Evolutionary conservation across 1,139 yeast genomes (phyloP).

Genomic region (Kodamaea derodonti): DNA sequence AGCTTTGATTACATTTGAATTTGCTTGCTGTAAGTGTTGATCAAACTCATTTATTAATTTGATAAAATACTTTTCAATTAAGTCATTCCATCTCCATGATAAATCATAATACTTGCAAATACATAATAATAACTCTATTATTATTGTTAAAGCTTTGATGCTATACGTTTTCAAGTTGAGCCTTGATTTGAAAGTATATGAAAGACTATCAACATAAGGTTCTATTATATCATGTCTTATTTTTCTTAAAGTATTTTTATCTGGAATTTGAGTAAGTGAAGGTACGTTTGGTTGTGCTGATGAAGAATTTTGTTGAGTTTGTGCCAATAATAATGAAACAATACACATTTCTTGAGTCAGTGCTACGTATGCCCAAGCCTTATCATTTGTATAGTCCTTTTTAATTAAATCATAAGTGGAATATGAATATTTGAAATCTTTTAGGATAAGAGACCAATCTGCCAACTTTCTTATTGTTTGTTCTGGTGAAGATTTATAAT

Average conservation of each 20-base stretch:
- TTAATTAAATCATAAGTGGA: slow-evolving; percentile 78
- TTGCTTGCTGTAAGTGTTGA: slow-evolving; percentile 25
- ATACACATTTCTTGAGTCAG: slow-evolving; percentile 87
- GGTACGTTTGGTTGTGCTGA: slow-evolving; percentile 4
- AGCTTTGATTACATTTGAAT: slow-evolving; percentile 40
- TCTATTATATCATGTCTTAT: slow-evolving; percentile 60
- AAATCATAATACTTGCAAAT: slow-evolving; percentile 35
- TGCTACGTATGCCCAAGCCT: slow-evolving; percentile 81
- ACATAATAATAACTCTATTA: slow-evolving; percentile 53
- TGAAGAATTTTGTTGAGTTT: slow-evolving; percentile 34
- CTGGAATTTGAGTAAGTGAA: slow-evolving; percentile 24
- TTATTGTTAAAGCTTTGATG: slow-evolving; percentile 41
- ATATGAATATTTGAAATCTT: slow-evolving; percentile 84
- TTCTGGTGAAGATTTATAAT: slow-evolving; percentile 63
- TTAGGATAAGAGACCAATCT: slow-evolving; percentile 86
- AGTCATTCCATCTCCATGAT: slow-evolving; percentile 48
- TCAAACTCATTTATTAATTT: slow-evolving; percentile 40
- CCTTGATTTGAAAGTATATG: slow-evolving; percentile 51
- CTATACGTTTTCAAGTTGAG: slow-evolving; percentile 61
- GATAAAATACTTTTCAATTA: slow-evolving; percentile 43
- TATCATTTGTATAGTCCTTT: slow-evolving; percentile 73
- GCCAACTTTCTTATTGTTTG: slow-evolving; percentile 78
- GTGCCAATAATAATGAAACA: slow-evolving; percentile 66
- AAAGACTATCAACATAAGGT: slow-evolving; percentile 63
- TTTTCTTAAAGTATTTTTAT: slow-evolving; percentile 53